Evolutionary conservation across 148 eudicot genomes (phyloP).

Genomic region (Chenopodium formosanum): DNA sequence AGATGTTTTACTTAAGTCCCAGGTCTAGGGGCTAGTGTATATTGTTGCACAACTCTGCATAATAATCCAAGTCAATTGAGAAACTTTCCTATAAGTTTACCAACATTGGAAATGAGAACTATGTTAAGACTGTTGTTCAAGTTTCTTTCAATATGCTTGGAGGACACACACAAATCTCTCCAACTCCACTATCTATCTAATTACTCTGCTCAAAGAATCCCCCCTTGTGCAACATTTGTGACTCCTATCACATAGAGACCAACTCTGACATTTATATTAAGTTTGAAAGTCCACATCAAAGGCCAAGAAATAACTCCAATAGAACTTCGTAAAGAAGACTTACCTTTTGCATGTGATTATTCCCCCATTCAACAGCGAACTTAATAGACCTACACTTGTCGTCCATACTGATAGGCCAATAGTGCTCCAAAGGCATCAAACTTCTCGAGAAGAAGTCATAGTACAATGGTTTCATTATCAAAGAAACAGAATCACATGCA

Average conservation of each 20-base stretch:
- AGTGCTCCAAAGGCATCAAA: conserved; percentile 61
- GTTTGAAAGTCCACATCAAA: neutral
- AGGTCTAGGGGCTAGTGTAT: too few relatives aligned
- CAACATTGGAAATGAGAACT: neutral
- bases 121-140: neutral
- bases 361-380: conserved; percentile 82
- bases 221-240: neutral
- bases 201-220: too few relatives aligned
- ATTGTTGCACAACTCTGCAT: too few relatives aligned
- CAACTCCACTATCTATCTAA: neutral
- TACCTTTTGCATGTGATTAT: conserved; percentile 64
- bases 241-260: neutral
- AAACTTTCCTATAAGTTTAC: too few relatives aligned
- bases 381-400: conserved; percentile 74
- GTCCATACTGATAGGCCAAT: conserved; percentile 66
- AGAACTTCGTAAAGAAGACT: neutral
- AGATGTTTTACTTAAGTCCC: too few relatives aligned
- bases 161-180: neutral
- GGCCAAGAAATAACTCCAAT: neutral
- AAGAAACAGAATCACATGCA: conserved; percentile 65
- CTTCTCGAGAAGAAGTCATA: conserved; percentile 76
- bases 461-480: conserved; percentile 55
- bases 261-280: neutral
- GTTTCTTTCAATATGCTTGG: neutral
- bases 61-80: too few relatives aligned